phyloP scores from a whole-genome alignment of 2,329 filamentous ascomycete genomes.

The Fusarium graminum region DNA sequence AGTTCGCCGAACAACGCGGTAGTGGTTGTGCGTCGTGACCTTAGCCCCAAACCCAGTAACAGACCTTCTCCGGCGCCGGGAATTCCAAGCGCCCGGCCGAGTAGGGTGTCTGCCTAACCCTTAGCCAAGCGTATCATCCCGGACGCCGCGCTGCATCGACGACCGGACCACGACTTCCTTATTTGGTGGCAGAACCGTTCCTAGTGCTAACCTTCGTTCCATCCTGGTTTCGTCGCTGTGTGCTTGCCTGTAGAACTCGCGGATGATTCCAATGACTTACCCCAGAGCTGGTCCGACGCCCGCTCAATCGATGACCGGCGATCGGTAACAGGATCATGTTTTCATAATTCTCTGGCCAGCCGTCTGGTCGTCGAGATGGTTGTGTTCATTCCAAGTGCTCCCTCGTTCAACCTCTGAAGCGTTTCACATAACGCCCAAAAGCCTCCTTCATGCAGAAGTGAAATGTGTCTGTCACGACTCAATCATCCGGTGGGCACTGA shows the following conservation, averaged over 20 bases:
- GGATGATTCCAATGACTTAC: slow-evolving; percentile 39
- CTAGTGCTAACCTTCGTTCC: slow-evolving; percentile 36
- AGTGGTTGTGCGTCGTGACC: slow-evolving; percentile 31
- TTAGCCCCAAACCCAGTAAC: slow-evolving; percentile 19
- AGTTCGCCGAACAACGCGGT: slow-evolving; percentile 38
- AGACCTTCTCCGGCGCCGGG: slow-evolving; percentile 38
- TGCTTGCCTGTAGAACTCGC: slow-evolving; percentile 35
- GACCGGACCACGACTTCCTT: slow-evolving; percentile 45
- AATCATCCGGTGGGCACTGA: not conserved
- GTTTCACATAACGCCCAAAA: slow-evolving; percentile 20
- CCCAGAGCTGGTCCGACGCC: slow-evolving; percentile 35
- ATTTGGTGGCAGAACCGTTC: slow-evolving; percentile 46
- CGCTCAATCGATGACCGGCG: slow-evolving; percentile 32
- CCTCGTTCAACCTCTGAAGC: slow-evolving; percentile 17
- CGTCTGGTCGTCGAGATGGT: not conserved
- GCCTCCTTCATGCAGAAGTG: not conserved
- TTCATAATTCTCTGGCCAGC: not conserved
- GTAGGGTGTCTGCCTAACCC: slow-evolving; percentile 39
- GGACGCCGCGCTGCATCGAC: slow-evolving; percentile 42
- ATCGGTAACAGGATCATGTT: slow-evolving; percentile 38
- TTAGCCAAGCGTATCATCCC: slow-evolving; percentile 42
- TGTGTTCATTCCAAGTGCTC: slow-evolving; percentile 18
- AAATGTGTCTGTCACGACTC: not conserved
- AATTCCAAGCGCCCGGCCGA: slow-evolving; percentile 38
- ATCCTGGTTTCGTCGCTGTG: slow-evolving; percentile 43